phyloP scores from a whole-genome alignment of 495 filamentous ascomycete species.

The Penicillium pulvis region DNA sequence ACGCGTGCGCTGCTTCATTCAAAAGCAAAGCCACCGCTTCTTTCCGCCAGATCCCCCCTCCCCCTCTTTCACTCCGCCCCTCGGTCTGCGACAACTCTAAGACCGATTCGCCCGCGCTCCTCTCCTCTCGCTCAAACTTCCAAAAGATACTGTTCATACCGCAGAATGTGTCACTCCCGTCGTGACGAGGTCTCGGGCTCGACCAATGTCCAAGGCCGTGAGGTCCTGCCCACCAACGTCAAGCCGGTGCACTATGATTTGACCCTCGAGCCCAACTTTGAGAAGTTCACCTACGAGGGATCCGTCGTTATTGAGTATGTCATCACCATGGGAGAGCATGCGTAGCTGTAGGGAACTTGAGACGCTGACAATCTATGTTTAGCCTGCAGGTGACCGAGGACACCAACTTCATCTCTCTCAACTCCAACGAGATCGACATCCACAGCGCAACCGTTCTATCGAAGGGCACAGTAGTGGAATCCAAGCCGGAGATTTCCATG shows the following conservation, averaged over 20 bases:
- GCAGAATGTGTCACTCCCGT: slow-evolving; percentile 52
- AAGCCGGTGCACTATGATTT: slow-evolving; percentile 68
- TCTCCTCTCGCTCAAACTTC: slow-evolving; percentile 39
- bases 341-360: background rate
- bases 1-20: slow-evolving; percentile 42
- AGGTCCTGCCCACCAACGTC: slow-evolving; percentile 68
- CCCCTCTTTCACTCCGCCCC: slow-evolving; percentile 35
- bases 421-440: slow-evolving; percentile 84
- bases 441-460: slow-evolving; percentile 66
- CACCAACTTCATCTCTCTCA: slow-evolving; percentile 82
- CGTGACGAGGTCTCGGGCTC: slow-evolving; percentile 45
- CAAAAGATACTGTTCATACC: slow-evolving; percentile 52
- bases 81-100: slow-evolving; percentile 28
- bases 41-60: slow-evolving; percentile 36
- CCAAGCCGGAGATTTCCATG: slow-evolving; percentile 53
- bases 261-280: slow-evolving; percentile 67
- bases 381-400: slow-evolving; percentile 82
- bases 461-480: slow-evolving; percentile 49
- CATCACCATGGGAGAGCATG: background rate
- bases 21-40: slow-evolving; percentile 48
- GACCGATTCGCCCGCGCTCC: slow-evolving; percentile 23
- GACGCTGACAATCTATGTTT: slow-evolving; percentile 13
- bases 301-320: slow-evolving; percentile 64
- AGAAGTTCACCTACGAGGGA: slow-evolving; percentile 64
- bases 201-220: slow-evolving; percentile 58